Conservation (phyloP, 2,329 filamentous ascomycete genomes). For the Claviceps capensis region DNA sequence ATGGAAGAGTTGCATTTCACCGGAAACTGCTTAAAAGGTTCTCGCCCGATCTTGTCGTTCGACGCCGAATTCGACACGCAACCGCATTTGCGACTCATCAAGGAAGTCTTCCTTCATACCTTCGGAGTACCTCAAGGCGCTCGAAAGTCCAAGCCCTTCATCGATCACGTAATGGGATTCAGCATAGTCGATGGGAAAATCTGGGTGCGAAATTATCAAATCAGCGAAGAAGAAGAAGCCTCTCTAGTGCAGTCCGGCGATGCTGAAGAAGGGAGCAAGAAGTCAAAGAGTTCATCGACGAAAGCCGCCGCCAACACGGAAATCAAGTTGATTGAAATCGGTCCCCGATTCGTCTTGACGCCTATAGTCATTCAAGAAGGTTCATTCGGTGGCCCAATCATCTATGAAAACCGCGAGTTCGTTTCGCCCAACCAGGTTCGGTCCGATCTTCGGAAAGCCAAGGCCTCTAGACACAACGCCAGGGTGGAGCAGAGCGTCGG, state of each 20-base stretch:
- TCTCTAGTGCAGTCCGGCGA: slow-evolving; percentile 29
- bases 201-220: slow-evolving; percentile 91
- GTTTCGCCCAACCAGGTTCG: slow-evolving; percentile 92
- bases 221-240: slow-evolving; percentile 69
- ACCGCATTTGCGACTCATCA: slow-evolving; percentile 69
- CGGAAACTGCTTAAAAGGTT: slow-evolving; percentile 92
- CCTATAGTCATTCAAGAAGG: slow-evolving; percentile 93
- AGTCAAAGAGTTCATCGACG: slow-evolving; percentile 19
- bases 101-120: slow-evolving; percentile 78
- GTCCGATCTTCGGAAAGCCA: slow-evolving; percentile 61
- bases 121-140: slow-evolving; percentile 87
- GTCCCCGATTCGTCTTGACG: slow-evolving; percentile 81
- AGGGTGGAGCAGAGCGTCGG: slow-evolving; percentile 64
- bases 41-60: slow-evolving; percentile 80
- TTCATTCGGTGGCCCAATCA: slow-evolving; percentile 87
- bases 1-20: slow-evolving; percentile 96
- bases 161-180: slow-evolving; percentile 91
- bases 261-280: slow-evolving; percentile 28
- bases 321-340: slow-evolving; percentile 79
- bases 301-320: slow-evolving; percentile 50
- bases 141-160: slow-evolving; percentile 84
- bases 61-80: slow-evolving; percentile 73
- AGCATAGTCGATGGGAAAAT: slow-evolving; percentile 86
- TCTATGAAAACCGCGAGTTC: slow-evolving; percentile 97
- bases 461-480: slow-evolving; percentile 64